These are phyloP conservation scores for Zea luxurians DNA, from an alignment of 176 grass and related monocot species.

Conservation along the genomic window DNA sequence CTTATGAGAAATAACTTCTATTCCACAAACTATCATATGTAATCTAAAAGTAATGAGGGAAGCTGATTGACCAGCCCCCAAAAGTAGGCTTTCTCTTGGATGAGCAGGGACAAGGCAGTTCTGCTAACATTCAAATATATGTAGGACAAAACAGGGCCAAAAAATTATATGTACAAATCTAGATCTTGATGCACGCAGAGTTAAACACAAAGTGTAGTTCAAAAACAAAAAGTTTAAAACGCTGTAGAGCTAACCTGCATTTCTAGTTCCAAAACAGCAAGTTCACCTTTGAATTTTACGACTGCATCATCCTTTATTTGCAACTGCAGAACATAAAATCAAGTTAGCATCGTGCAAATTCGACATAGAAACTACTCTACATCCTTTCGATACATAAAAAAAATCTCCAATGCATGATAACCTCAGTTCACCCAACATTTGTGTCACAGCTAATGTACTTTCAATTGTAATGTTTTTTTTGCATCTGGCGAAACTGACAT, in stretches of 20 bases:
- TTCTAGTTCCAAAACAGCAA: conserved; percentile 93
- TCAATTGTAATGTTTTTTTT: background rate
- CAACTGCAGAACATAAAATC: conserved; percentile 53
- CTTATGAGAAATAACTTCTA: background rate
- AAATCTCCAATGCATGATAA: background rate
- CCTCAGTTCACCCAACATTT: conserved; percentile 12
- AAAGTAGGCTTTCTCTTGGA: conserved; percentile 6
- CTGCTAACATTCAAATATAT: conserved; percentile 15
- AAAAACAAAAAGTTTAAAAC: conserved; percentile 25
- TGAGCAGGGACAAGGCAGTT: conserved; percentile 16
- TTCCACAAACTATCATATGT: background rate
- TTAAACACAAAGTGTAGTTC: background rate
- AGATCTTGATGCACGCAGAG: conserved; percentile 14
- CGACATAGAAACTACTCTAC: background rate
- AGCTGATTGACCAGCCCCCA: background rate
- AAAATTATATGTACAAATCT: background rate
- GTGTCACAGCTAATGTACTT: background rate
- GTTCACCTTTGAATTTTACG: conserved; percentile 78
- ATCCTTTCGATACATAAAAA: background rate
- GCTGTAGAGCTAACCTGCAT: conserved; percentile 57
- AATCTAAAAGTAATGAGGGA: background rate
- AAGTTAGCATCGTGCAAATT: conserved; percentile 27
- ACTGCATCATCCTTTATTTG: conserved; percentile 71
- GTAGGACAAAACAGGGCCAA: background rate
- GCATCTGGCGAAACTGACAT: background rate